phyloP scores from a whole-genome alignment of 75 land plant genomes.

The Isoetes taiwanensis region DNA sequence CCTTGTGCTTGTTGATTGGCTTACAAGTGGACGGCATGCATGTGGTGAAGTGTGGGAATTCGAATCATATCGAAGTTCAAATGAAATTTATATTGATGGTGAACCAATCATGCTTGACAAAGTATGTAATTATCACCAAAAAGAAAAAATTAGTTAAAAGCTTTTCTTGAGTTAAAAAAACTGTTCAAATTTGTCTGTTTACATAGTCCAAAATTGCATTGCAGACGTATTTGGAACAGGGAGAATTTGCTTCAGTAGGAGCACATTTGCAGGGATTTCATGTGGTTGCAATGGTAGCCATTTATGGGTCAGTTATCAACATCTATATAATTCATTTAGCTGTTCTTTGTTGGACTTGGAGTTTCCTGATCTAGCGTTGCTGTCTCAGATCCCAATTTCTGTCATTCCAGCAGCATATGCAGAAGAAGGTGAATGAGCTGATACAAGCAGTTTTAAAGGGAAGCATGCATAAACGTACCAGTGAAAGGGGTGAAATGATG shows the following conservation, averaged over 20 bases:
- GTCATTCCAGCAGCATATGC: background rate
- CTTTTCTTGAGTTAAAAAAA: no score
- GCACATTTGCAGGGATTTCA: constrained; percentile 72
- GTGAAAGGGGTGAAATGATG: no score
- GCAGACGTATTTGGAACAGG: constrained; percentile 52
- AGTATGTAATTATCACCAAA: no score
- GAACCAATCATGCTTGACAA: no score
- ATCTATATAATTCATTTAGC: background rate
- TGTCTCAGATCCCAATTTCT: background rate
- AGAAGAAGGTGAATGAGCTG: constrained; percentile 6
- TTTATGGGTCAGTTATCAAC: constrained; percentile 51
- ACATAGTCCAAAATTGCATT: no score
- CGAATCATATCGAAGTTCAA: constrained; percentile 58
- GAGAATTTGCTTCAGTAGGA: constrained; percentile 22
- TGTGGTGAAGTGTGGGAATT: constrained; percentile 89
- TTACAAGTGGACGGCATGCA: constrained; percentile 84
- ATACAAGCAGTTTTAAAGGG: background rate
- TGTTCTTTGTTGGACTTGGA: background rate
- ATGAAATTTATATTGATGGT: constrained; percentile 51
- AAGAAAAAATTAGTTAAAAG: no score
- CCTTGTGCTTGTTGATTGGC: constrained; percentile 81
- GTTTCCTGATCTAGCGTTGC: background rate
- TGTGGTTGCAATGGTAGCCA: constrained; percentile 63
- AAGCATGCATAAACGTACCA: no score
- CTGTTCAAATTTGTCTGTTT: no score